phyloP scores from a whole-genome alignment of 768 basidiomycete species.

The Boletus rufocinnamomeus region DNA sequence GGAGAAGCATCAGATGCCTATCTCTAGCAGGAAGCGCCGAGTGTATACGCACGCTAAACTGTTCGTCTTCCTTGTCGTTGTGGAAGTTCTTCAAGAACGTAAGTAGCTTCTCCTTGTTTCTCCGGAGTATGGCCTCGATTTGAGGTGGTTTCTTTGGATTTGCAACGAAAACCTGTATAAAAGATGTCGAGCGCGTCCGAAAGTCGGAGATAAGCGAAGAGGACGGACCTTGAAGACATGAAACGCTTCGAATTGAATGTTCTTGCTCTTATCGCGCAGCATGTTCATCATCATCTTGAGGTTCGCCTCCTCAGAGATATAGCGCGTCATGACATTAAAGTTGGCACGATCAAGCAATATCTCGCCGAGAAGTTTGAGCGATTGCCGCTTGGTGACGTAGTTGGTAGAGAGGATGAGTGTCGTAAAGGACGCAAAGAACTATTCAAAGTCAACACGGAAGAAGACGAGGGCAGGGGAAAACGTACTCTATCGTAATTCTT shows the following conservation, averaged over 20 bases:
- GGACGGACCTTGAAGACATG: slow-evolving; percentile 96
- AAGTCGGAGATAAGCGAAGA: not conserved
- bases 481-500: slow-evolving; percentile 94
- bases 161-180: slow-evolving; percentile 86
- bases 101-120: slow-evolving; percentile 94
- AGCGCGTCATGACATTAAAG: slow-evolving; percentile 97
- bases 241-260: slow-evolving; percentile 99
- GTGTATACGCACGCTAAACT: slow-evolving; percentile 70
- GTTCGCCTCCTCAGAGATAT: slow-evolving; percentile 93
- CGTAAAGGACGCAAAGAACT: slow-evolving; percentile 97
- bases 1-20: not conserved
- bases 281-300: slow-evolving; percentile 99
- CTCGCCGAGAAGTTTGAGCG: slow-evolving; percentile 95
- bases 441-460: slow-evolving; percentile 5
- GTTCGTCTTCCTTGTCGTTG: slow-evolving; percentile 98
- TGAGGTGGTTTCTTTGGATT: slow-evolving; percentile 99
- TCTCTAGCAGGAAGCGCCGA: not conserved
- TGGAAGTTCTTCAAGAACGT: slow-evolving; percentile 91
- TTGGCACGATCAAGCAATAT: slow-evolving; percentile 97
- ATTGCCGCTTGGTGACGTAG: slow-evolving; percentile 99
- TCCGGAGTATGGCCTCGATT: slow-evolving; percentile 84
- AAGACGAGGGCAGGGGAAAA: slow-evolving; percentile 6
- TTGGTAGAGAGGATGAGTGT: slow-evolving; percentile 90
- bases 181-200: not conserved
- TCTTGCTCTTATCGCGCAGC: slow-evolving; percentile 96